Evolutionary conservation across 768 basidiomycete species (phyloP).

Genomic region (Phlegmacium glaucopus): DNA sequence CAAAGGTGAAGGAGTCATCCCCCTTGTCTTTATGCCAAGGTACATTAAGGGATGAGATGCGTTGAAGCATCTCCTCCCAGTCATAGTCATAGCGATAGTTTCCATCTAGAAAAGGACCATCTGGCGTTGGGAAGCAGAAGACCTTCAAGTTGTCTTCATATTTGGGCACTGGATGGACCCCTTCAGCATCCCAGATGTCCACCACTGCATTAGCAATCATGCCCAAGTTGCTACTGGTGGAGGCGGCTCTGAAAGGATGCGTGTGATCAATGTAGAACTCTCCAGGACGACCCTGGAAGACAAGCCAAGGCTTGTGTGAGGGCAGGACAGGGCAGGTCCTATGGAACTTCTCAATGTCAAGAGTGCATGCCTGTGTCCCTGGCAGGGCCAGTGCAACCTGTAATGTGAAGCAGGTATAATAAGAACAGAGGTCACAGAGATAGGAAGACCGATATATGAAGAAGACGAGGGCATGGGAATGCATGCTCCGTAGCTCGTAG

Average conservation of each 20-base stretch:
- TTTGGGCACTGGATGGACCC: conserved; percentile 13
- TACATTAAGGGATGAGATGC: conserved; percentile 15
- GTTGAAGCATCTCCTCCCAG: conserved; percentile 1
- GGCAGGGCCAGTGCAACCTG: background rate
- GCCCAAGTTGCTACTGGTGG: conserved; percentile 26
- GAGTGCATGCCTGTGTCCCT: conserved; percentile 22
- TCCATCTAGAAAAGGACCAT: conserved; percentile 1
- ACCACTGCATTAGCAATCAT: conserved; percentile 21
- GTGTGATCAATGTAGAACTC: conserved; percentile 27
- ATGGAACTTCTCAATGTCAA: conserved; percentile 30
- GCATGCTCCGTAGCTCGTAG: too few species aligned
- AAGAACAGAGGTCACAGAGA: too few species aligned
- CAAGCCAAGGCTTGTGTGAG: conserved; percentile 25
- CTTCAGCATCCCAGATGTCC: conserved; percentile 21
- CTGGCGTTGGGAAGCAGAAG: conserved; percentile 15
- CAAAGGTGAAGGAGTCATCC: conserved; percentile 12
- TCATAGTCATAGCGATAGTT: conserved; percentile 16
- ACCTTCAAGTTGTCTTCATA: conserved; percentile 19
- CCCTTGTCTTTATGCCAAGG: conserved; percentile 27
- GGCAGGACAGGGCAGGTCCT: conserved; percentile 26
- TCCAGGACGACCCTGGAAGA: conserved; percentile 12
- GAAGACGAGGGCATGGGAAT: too few species aligned
- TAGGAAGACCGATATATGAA: too few species aligned
- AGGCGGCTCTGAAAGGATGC: conserved; percentile 21
- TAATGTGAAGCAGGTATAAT: background rate